These are phyloP conservation scores for Micractinium sp. DNA, from an alignment of 139 green algal genomes.

Conservation along the genomic window DNA sequence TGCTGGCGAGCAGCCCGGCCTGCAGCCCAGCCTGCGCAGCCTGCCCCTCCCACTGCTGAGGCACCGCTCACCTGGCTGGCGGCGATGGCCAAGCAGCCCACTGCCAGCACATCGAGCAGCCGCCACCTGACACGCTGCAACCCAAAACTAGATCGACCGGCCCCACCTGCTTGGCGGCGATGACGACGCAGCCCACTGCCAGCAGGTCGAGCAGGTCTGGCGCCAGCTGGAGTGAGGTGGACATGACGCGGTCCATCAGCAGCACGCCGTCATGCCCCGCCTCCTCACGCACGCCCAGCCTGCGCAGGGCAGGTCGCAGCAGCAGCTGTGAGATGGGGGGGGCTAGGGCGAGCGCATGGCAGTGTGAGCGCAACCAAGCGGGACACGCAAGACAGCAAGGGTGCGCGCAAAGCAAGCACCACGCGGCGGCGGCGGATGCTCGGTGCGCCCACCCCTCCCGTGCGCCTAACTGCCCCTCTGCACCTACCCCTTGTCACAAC, in stretches of 20 bases:
- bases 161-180: conserved; percentile 36
- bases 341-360: too few relatives aligned
- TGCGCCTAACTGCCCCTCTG: too few relatives aligned
- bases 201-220: conserved; percentile 38
- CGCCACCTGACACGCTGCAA: too few relatives aligned
- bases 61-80: conserved; percentile 16
- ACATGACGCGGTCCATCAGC: conserved; percentile 74
- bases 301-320: background rate
- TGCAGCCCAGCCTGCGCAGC: too few relatives aligned
- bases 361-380: too few relatives aligned
- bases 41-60: too few relatives aligned
- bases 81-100: conserved; percentile 39
- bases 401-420: too few relatives aligned
- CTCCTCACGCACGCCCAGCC: conserved; percentile 58
- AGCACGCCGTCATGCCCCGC: conserved; percentile 65
- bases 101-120: conserved; percentile 43
- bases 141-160: too few relatives aligned
- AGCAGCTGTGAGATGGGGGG: too few relatives aligned
- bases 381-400: background rate
- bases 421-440: too few relatives aligned
- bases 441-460: too few relatives aligned
- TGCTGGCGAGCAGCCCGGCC: background rate
- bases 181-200: conserved; percentile 39
- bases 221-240: conserved; percentile 29
- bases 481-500: too few relatives aligned